A percentile compares a stretch with the other conserved stretches of the same genome.
These are phyloP conservation scores for Sporobolomyces pararoseus DNA, from an alignment of 768 basidiomycete genomes.

Conservation along the genomic window DNA sequence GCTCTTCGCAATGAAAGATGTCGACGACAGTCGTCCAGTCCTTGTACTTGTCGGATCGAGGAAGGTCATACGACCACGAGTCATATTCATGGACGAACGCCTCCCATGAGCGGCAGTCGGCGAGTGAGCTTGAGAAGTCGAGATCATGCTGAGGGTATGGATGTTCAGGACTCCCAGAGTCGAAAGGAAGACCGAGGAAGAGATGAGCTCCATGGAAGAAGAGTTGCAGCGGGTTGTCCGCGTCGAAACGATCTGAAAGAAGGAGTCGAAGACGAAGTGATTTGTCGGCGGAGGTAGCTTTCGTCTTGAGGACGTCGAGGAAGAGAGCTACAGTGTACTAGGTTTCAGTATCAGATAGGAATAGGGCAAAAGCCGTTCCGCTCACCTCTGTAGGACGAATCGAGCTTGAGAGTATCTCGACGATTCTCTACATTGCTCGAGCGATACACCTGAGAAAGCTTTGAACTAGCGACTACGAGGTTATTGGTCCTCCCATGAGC, in stretches of 20 bases:
- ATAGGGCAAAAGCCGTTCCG: too few species aligned
- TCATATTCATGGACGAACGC: background rate
- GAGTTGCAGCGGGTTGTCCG: background rate
- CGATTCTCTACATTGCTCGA: background rate
- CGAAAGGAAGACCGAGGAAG: background rate
- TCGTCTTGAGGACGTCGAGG: background rate
- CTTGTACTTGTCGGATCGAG: background rate
- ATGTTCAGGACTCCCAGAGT: background rate
- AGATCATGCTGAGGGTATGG: background rate
- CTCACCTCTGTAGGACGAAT: background rate
- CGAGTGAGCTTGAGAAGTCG: background rate
- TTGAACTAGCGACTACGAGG: background rate
- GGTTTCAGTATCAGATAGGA: too few species aligned
- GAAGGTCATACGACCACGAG: background rate
- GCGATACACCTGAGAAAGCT: background rate
- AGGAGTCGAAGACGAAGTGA: constrained; percentile 1
- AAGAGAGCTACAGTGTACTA: constrained; percentile 6
- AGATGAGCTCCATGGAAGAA: constrained; percentile 4
- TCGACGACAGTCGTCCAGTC: background rate
- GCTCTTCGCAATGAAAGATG: background rate
- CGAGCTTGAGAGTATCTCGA: background rate
- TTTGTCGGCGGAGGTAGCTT: background rate
- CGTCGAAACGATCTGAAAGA: background rate
- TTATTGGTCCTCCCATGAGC: background rate
- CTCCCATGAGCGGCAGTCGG: background rate